Evolutionary conservation across 768 basidiomycete genomes (phyloP), one percentile per base, ranked within the genome.

Genomic region (Lactifluus piperatus): DNA sequence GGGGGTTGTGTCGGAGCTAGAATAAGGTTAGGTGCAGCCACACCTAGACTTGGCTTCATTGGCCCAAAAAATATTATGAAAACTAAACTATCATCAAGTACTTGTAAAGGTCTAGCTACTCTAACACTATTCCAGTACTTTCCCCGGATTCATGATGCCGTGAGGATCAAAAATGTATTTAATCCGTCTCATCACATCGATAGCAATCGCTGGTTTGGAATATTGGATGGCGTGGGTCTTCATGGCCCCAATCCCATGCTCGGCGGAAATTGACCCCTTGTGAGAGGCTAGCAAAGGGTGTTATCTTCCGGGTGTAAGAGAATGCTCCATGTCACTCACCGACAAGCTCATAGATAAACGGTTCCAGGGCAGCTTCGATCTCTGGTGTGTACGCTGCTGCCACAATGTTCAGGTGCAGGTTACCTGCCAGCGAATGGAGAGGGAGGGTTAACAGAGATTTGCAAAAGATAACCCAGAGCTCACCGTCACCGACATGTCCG

Each of bases 231-330:
- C 91, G 56, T 88, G 84, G 0, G 89, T 88, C 75, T 98, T 98
- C 88, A 92, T 92, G 0, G 86, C 80, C n/a, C 95, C 94, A 54
- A 99, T 85, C 5, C 95, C 95, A 70, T 99, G 95, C 69, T 99
- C 95, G 2, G 95, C 95, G 6, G 94, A 97, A 64, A 99, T 83
- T 0, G 95, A 97, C 8, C 95, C 95, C 51, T 84, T 81, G 68
- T 88, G 80, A 1, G 81, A 83, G 20, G 84, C 88, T 91, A 62
- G 22, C 51, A 45, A 51, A 39, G 20, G n/a, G 26, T 30, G 44
- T 62, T 58, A 32, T 61, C 57, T 49, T 52, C 57, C 51, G 29
- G 14, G 9, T 18, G 27, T 24, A 26, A 7, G 24, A n/a, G 26
- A 22, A 44, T 34, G 9, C 22, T 49, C 27, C 24, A 27, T 27